These are phyloP conservation scores for Claviceps maximensis DNA, from an alignment of 2,329 filamentous ascomycete genomes.

Conservation along the genomic window DNA sequence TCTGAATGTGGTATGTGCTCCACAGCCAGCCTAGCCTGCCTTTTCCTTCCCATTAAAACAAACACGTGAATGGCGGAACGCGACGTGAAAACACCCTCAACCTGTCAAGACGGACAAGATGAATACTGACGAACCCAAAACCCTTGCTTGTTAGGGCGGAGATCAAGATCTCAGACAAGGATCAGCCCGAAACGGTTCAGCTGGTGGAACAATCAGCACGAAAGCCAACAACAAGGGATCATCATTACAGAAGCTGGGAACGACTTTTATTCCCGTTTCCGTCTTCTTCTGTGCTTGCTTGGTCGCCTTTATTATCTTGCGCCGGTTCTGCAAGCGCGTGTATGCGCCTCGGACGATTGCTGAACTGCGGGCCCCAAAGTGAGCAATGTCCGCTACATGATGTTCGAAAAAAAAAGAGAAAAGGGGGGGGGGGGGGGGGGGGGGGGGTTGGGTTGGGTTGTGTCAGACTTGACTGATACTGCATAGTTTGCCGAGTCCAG, in stretches of 20 bases:
- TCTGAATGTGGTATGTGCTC: constrained; percentile 5
- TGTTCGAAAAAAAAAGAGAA: neutral
- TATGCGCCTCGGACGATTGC: constrained; percentile 41
- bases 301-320: constrained; percentile 33
- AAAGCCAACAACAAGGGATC: constrained; percentile 19
- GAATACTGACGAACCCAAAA: neutral
- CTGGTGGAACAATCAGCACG: constrained; percentile 22
- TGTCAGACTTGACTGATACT: neutral
- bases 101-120: neutral
- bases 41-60: neutral
- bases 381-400: neutral
- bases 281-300: constrained; percentile 38
- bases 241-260: constrained; percentile 25
- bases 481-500: constrained; percentile 42
- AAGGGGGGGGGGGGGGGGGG: neutral
- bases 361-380: constrained; percentile 32
- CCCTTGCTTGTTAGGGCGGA: neutral
- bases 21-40: neutral
- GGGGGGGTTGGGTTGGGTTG: too few species aligned
- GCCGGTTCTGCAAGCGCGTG: constrained; percentile 35
- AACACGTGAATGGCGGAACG: neutral
- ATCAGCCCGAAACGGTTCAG: constrained; percentile 20
- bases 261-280: constrained; percentile 41
- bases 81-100: neutral
- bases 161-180: constrained; percentile 21